These are phyloP conservation scores for Xylaria sp. DNA, from an alignment of 2,329 filamentous ascomycete species.

Conservation along the genomic window DNA sequence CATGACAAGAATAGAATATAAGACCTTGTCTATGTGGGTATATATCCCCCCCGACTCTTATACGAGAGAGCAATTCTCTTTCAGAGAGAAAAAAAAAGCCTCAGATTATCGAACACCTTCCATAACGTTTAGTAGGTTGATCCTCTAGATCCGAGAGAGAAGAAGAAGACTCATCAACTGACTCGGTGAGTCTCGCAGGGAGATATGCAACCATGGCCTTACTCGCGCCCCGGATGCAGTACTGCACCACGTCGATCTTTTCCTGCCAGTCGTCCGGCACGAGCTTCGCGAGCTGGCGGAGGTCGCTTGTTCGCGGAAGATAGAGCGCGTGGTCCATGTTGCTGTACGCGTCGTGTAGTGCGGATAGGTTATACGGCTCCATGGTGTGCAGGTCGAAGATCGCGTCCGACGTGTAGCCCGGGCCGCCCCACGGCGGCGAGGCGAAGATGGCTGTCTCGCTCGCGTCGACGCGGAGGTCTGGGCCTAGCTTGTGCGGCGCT, in stretches of 20 bases:
- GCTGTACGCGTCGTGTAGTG: slow-evolving; percentile 59
- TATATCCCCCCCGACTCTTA: background rate
- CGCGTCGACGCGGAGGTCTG: slow-evolving; percentile 38
- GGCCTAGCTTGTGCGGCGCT: slow-evolving; percentile 28
- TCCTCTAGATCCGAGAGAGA: background rate
- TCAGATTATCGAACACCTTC: background rate
- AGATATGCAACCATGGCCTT: slow-evolving; percentile 70
- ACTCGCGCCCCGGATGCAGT: slow-evolving; percentile 84
- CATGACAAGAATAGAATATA: no score
- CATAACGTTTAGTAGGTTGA: background rate
- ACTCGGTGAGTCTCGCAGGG: slow-evolving; percentile 31
- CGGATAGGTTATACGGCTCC: slow-evolving; percentile 73
- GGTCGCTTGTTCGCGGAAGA: slow-evolving; percentile 77
- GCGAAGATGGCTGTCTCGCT: slow-evolving; percentile 47
- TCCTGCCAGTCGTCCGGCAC: slow-evolving; percentile 32
- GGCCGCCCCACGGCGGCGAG: slow-evolving; percentile 57
- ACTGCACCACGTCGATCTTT: slow-evolving; percentile 75
- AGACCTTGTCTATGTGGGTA: no score
- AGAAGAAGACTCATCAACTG: background rate
- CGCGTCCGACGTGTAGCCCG: slow-evolving; percentile 51
- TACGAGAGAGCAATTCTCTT: no score
- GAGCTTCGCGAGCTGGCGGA: slow-evolving; percentile 67
- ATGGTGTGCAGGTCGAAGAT: slow-evolving; percentile 82
- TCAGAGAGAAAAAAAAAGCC: no score
- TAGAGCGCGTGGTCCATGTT: slow-evolving; percentile 65